phyloP scores from a whole-genome alignment of 352 stramenopile genomes.

The Globisporangium megalacanthum region DNA sequence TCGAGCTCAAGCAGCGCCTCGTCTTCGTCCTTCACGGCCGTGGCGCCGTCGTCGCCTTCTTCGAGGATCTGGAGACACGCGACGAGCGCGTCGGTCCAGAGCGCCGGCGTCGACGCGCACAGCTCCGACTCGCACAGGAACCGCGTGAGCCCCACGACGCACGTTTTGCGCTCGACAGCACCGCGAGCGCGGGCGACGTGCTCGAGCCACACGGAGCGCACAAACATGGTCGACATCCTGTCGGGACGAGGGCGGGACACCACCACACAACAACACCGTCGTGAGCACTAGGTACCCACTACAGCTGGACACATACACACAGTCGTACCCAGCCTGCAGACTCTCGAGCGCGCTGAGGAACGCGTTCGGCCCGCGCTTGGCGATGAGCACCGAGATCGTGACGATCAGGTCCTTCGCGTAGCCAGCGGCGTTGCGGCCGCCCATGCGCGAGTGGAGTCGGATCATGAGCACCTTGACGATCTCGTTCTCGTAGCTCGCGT shows the following conservation, averaged over 20 bases:
- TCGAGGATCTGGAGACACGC: conserved; percentile 54
- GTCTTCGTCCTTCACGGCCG: conserved; percentile 68
- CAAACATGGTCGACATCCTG: conserved; percentile 90
- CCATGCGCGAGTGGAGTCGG: conserved; percentile 90
- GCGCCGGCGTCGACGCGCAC: conserved; percentile 36
- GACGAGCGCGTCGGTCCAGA: conserved; percentile 50
- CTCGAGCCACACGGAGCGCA: conserved; percentile 85
- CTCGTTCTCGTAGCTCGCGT: conserved; percentile 80
- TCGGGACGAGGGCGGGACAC: conserved; percentile 12
- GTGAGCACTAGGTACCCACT: too few relatives aligned
- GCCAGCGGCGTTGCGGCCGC: conserved; percentile 71
- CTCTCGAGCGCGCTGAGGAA: conserved; percentile 82
- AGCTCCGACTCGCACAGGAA: conserved; percentile 74
- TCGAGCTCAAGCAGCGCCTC: conserved; percentile 75
- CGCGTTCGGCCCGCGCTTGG: conserved; percentile 77
- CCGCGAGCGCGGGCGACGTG: conserved; percentile 71
- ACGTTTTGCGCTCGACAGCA: conserved; percentile 58
- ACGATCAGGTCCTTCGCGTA: conserved; percentile 90
- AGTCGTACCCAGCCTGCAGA: conserved; percentile 79
- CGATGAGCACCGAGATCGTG: conserved; percentile 84
- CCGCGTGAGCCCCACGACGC: conserved; percentile 58
- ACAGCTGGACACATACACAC: background rate
- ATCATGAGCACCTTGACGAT: conserved; percentile 95
- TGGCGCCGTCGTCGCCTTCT: conserved; percentile 52
- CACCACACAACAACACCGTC: too few relatives aligned